Percentiles rank a stretch among this genome's conserved stretches.
phyloP scores from a whole-genome alignment of 2,329 filamentous ascomycete genomes.

The Nothophaeocryptopus gaeumannii region DNA sequence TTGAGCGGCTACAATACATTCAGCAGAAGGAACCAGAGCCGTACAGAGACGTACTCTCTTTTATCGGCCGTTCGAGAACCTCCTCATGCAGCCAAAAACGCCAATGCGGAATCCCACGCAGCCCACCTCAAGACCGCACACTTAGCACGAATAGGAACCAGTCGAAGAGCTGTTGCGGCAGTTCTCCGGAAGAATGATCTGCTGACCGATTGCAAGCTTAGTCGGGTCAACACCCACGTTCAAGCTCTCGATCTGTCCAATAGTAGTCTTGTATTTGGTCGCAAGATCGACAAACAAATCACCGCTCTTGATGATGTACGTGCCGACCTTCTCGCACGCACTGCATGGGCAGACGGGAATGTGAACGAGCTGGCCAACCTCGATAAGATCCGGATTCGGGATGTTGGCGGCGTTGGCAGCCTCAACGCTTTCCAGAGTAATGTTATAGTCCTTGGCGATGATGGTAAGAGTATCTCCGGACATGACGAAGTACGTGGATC shows the following conservation, averaged over 20 bases:
- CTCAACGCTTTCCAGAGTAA: conserved; percentile 24
- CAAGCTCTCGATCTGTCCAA: conserved; percentile 27
- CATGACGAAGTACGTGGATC: conserved; percentile 23
- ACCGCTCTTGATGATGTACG: conserved; percentile 25
- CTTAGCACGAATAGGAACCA: too few species aligned
- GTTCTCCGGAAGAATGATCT: conserved; percentile 15
- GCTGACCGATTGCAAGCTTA: conserved; percentile 16
- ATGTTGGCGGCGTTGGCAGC: conserved; percentile 26
- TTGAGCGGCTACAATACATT: too few species aligned
- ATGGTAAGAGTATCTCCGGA: conserved; percentile 24
- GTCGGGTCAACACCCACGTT: conserved; percentile 23
- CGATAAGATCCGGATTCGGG: conserved; percentile 21
- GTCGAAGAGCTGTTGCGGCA: conserved; percentile 9
- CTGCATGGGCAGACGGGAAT: conserved; percentile 27
- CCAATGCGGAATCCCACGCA: too few species aligned
- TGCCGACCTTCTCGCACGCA: conserved; percentile 19
- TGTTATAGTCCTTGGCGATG: conserved; percentile 27
- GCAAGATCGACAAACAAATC: conserved; percentile 29
- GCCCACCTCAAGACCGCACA: too few species aligned
- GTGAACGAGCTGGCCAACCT: conserved; percentile 25
- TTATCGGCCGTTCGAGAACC: too few species aligned
- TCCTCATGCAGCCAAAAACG: too few species aligned
- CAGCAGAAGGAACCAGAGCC: too few species aligned
- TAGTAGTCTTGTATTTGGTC: conserved; percentile 14
- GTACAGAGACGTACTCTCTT: too few species aligned